Conservation (phyloP, 257 asterid genomes). For the Handroanthus guayacan region DNA sequence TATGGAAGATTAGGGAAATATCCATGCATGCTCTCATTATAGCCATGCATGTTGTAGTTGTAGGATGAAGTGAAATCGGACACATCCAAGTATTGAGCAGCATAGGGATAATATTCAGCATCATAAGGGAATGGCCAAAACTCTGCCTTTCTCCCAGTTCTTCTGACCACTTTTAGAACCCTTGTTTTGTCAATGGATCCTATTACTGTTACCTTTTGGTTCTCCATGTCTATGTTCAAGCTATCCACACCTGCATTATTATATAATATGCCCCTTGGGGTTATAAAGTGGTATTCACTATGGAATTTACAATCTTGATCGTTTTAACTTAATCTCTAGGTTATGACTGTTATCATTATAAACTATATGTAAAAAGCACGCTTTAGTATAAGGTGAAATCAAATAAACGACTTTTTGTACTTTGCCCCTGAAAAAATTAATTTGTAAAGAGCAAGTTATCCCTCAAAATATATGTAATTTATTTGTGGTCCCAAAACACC, state of each 20-base stretch:
- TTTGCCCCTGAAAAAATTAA: too few relatives aligned
- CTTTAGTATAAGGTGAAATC: too few relatives aligned
- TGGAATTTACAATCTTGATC: too few relatives aligned
- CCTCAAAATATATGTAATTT: too few relatives aligned
- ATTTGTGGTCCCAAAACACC: too few relatives aligned
- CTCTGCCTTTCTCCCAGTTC: constrained; percentile 58
- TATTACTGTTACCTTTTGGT: constrained; percentile 61
- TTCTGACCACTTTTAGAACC: constrained; percentile 56
- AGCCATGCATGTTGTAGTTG: constrained; percentile 62
- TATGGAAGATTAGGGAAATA: constrained; percentile 58
- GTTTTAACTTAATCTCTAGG: too few relatives aligned
- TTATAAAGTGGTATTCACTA: too few relatives aligned
- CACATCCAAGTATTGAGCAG: constrained; percentile 52
- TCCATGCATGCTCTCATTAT: constrained; percentile 58
- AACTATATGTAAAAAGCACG: too few relatives aligned
- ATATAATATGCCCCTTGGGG: too few relatives aligned
- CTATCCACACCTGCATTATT: constrained; percentile 62
- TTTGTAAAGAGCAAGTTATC: too few relatives aligned
- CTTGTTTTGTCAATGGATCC: constrained; percentile 57
- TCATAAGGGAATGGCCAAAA: constrained; percentile 73
- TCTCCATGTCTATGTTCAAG: constrained; percentile 65
- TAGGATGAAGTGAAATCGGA: constrained; percentile 54
- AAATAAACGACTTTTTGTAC: too few relatives aligned
- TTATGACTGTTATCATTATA: too few relatives aligned
- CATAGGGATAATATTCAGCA: constrained; percentile 55